Evolutionary conservation across 2,329 filamentous ascomycete genomes (phyloP).

Genomic region (Gremmenia infestans): DNA sequence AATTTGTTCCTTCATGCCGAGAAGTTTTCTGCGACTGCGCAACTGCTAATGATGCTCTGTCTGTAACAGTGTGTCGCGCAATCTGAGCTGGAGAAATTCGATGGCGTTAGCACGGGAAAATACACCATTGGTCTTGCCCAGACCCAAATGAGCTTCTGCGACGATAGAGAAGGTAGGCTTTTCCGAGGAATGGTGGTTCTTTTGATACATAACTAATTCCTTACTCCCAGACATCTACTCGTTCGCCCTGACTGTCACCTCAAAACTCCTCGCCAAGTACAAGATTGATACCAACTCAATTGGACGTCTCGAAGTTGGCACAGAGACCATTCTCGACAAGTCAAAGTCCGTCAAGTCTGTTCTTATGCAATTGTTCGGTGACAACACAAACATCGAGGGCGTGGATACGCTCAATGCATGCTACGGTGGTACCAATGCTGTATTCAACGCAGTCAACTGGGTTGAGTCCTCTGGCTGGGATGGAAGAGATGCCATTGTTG

Average conservation of each 20-base stretch:
- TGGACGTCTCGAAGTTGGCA: constrained; percentile 78
- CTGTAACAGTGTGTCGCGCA: constrained; percentile 71
- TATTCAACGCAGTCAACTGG: constrained; percentile 83
- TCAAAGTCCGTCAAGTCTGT: constrained; percentile 89
- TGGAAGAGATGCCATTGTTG: constrained; percentile 73
- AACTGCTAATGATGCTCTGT: constrained; percentile 15
- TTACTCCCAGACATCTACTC: constrained; percentile 72
- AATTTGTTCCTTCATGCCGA: neutral
- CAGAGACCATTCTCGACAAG: constrained; percentile 82
- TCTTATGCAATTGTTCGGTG: constrained; percentile 79
- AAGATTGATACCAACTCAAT: constrained; percentile 73
- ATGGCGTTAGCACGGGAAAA: constrained; percentile 76
- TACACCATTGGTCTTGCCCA: constrained; percentile 89
- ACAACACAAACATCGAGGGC: constrained; percentile 80
- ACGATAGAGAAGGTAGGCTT: constrained; percentile 73
- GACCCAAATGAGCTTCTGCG: constrained; percentile 90
- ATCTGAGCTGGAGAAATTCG: constrained; percentile 76
- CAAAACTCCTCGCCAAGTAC: constrained; percentile 77
- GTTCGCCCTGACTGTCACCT: constrained; percentile 70
- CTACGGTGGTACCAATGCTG: constrained; percentile 80
- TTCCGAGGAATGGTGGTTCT: neutral
- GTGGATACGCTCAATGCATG: constrained; percentile 81
- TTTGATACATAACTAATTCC: constrained; percentile 6
- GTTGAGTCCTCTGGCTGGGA: constrained; percentile 84
- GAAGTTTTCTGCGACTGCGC: neutral